Evolutionary conservation across 495 filamentous ascomycete genomes (phyloP), one percentile per base, ranked within the genome.

Genomic region (Podospora conica): DNA sequence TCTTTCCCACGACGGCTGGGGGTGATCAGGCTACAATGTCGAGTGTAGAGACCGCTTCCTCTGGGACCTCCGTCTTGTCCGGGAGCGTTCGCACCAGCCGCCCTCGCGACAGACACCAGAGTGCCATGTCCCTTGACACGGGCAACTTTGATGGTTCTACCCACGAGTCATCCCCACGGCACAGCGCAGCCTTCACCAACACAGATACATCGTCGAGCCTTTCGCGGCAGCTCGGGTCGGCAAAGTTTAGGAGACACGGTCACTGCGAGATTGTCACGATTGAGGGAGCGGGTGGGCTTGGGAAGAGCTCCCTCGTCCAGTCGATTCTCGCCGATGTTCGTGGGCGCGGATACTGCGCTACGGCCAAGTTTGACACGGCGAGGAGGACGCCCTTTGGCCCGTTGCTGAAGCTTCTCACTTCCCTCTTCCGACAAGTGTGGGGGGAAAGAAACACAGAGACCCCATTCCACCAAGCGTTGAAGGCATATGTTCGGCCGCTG

Each of bases 361-460:
- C 88, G 40, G 88, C 91, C 21, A 93, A 93, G 73, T 91, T 97
- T 67, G 92, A 96, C 68, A 86, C 86, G n/a, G 86, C 90, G 4
- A 86, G 88, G 75, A 85, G 86, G 64, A 87, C 89, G 1, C 91
- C 93, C 3, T 97, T 94, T 73, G 91, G 92, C 28, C 91, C 92
- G 0, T 84, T 96, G 53, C 81, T 95, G 3, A 90, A 89, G 70
- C 79, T 93, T 2, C 79, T 96, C 66, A 90, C 90, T 7, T 93
- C 90, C 53, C 79, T 96, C 6, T 90, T 97, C 67, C 90, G 91
- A 59, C 93, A 97, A 70, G 92, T 96, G 9, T 96, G 94, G 79
- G 93, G 91, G 0, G 92, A 97, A 73, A 88, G 88, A 61, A 90
- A 96, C 76, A 89, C 93, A 2, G 87, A 87, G 2, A 96, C 90